phyloP scores from a whole-genome alignment of 2,329 filamentous ascomycete genomes.

The Ophiostoma angusticollis region DNA sequence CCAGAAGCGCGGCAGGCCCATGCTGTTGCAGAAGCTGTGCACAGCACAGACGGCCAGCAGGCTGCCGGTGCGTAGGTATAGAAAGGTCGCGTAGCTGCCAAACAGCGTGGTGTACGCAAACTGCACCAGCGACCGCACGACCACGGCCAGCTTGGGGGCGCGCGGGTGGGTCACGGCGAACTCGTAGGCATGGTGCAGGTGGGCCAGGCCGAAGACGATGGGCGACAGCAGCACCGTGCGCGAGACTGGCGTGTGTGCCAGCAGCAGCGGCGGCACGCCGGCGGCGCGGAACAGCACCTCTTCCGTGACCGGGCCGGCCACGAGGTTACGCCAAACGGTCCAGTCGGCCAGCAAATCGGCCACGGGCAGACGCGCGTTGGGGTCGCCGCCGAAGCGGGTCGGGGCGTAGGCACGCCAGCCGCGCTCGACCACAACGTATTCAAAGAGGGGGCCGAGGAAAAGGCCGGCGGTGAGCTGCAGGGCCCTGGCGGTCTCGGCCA shows the following conservation, averaged over 20 bases:
- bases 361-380: slow-evolving; percentile 22
- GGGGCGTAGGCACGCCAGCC: slow-evolving; percentile 52
- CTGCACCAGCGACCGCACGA: slow-evolving; percentile 67
- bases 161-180: slow-evolving; percentile 70
- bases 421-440: slow-evolving; percentile 60
- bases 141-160: slow-evolving; percentile 46
- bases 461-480: slow-evolving; percentile 64
- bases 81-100: slow-evolving; percentile 81
- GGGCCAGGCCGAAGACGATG: slow-evolving; percentile 82
- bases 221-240: slow-evolving; percentile 70
- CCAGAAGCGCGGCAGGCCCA: slow-evolving; percentile 79
- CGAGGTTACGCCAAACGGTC: slow-evolving; percentile 74
- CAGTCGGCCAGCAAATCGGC: slow-evolving; percentile 53
- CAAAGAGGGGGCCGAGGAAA: slow-evolving; percentile 76
- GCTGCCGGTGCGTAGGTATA: slow-evolving; percentile 76
- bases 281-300: slow-evolving; percentile 87
- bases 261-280: slow-evolving; percentile 68
- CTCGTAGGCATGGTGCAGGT: slow-evolving; percentile 93
- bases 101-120: slow-evolving; percentile 87
- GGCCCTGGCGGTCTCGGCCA: slow-evolving; percentile 48
- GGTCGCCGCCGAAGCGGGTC: slow-evolving; percentile 7
- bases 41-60: slow-evolving; percentile 61
- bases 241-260: slow-evolving; percentile 44
- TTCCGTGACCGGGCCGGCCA: slow-evolving; percentile 81
- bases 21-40: slow-evolving; percentile 85